Base-by-base conservation (phyloP, 108 stramenopile species). In the Discostella pseudostelligera region DNA sequence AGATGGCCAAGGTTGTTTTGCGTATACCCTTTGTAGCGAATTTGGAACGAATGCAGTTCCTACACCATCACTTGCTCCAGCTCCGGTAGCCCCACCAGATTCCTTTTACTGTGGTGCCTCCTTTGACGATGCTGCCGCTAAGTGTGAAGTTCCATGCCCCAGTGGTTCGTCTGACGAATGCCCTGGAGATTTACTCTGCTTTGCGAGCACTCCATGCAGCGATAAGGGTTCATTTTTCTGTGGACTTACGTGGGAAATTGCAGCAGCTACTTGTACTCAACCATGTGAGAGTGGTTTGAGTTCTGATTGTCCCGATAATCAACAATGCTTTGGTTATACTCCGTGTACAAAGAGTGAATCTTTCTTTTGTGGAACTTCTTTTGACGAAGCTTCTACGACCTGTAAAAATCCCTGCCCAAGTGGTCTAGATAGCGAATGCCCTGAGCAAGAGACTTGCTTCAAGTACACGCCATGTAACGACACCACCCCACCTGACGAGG, bases 171-270 rank as follows among this genome's bases (percentile, higher is more conserved):
- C 84, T 8, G 49, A 47, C 7, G 84, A 85, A 17, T 92, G 90
- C 68, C 87, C 90, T 0, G 70, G 73, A 22, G 80, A 65, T 28
- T 67, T 85, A 70, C 76, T 59, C 22, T 92, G 90, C 59, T 88
- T 80, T 70, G 84, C 90, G 39, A 83, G 87, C 55, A 88, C 87
- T 0, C 81, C 90, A 2, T 88, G 90, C 59, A 78, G 84, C 59
- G 59, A 72, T 43, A 72, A 57, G 40, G 71, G 56, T 16, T 65
- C 71, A 0, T 72, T 72, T 43, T 78, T 78, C 59, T 78, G 76
- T 61, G 76, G 76, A n/a, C 43, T 1, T 17, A 70, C 69, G 12
- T 78, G 76, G 76, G 76, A 78, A 67, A 69, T 65, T 22, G 69
- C 76, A 32, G 56, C 76, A 35, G 39, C 64, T 39, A 78, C 57